Evolutionary conservation across 139 green algal species (phyloP).

Genomic region (Spirogloea muscicola): DNA sequence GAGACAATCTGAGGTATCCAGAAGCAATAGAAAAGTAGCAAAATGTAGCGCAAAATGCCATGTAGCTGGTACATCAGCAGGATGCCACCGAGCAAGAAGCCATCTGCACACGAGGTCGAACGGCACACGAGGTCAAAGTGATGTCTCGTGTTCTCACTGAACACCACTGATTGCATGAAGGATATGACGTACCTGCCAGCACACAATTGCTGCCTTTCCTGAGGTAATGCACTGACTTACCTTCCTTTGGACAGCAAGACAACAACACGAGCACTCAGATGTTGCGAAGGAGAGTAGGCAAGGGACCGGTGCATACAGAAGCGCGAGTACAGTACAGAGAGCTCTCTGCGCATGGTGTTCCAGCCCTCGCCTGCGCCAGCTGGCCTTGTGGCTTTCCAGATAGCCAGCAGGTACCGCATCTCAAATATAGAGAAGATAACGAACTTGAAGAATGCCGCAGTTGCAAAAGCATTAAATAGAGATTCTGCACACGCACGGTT

Average conservation of each 20-base stretch:
- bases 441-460: conserved; percentile 74
- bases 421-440: conserved; percentile 85
- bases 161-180: too few relatives aligned
- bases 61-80: conserved; percentile 52
- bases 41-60: conserved; percentile 29
- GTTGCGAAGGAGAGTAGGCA: too few relatives aligned
- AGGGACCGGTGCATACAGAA: too few relatives aligned
- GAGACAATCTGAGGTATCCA: conserved; percentile 83
- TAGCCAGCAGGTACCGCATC: conserved; percentile 73
- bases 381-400: conserved; percentile 68
- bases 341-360: conserved; percentile 60
- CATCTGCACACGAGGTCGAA: too few relatives aligned
- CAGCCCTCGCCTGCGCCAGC: conserved; percentile 53
- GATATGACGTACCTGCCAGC: too few relatives aligned
- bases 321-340: conserved; percentile 73
- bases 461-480: conserved; percentile 76
- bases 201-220: too few relatives aligned
- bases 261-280: too few relatives aligned
- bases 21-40: conserved; percentile 60
- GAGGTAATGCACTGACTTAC: too few relatives aligned
- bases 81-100: conserved; percentile 51
- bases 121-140: too few relatives aligned
- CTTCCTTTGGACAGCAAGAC: too few relatives aligned
- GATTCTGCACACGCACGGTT: too few relatives aligned
- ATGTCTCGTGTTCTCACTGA: too few relatives aligned